phyloP scores from a whole-genome alignment of 495 filamentous ascomycete genomes.

The Tuber indicum region DNA sequence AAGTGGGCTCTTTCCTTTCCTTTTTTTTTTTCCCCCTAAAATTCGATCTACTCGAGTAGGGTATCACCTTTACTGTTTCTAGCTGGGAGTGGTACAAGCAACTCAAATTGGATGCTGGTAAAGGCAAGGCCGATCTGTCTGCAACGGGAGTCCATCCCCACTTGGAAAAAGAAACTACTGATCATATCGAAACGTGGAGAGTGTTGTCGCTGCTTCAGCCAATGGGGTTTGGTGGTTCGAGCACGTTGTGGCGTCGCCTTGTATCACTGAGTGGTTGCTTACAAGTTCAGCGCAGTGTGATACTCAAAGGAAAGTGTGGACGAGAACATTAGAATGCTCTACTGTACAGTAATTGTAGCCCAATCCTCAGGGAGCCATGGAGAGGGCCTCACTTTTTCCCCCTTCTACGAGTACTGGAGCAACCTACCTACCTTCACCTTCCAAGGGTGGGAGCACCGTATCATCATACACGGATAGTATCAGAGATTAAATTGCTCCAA shows the following conservation, averaged over 20 bases:
- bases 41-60: not conserved
- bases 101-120: not conserved
- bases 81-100: not conserved
- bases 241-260: not conserved
- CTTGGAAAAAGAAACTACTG: not conserved
- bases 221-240: not conserved
- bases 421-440: too few relatives aligned
- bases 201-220: not conserved
- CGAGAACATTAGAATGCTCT: too few relatives aligned
- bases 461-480: not conserved
- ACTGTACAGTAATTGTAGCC: too few relatives aligned
- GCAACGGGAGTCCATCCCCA: not conserved
- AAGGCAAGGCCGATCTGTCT: not conserved
- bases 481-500: not conserved
- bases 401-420: too few relatives aligned
- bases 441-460: too few relatives aligned
- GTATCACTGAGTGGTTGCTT: not conserved
- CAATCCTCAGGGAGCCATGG: too few relatives aligned
- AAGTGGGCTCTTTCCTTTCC: not conserved
- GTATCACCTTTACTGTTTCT: not conserved
- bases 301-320: too few relatives aligned
- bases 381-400: too few relatives aligned
- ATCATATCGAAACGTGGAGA: not conserved
- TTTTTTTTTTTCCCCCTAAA: not conserved
- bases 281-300: too few relatives aligned